Base-by-base conservation (phyloP, 768 basidiomycete genomes). In the Astraeus odoratus region DNA sequence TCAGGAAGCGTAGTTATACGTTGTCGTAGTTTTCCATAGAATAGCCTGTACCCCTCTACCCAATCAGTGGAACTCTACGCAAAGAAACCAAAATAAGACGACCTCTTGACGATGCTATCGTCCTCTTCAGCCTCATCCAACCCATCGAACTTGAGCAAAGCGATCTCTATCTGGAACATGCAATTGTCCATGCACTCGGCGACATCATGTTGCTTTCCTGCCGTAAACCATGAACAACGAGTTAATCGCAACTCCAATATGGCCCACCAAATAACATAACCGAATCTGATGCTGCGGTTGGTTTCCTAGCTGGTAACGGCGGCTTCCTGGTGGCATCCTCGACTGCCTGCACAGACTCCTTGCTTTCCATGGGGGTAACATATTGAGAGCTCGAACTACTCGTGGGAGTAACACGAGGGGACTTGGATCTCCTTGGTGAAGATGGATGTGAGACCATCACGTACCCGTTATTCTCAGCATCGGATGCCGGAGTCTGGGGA, bases 121-220 rank as follows among this genome's bases (percentile, higher is more conserved):
- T 80, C 79, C 30, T 73, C 72, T 50, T 69, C 72, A 18, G 67
- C 61, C 8, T 60, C 70, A 29, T 24, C 51, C 49, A 64, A 29
- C 8, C 52, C 58, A 41, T 78, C 78, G 49, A 92, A 86, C 56
- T 86, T 86, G 30, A 91, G 71, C 38, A 91, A 62, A 1, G 92
- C 93, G 4, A 90, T 86, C 65, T 99, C 96, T 41, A 98, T 92
- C 65, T 98, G 96, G 68, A 96, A 96, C 75, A 99, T 86, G 69
- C 94, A 94, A 57, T 98, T 98, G 65, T 98, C 95, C 86, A 98
- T 91, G 66, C 95, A 97, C 66, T 99, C 96, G 0, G 95, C 85
- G 10, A 98, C 94, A 61, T 99, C 96, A 57, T 99, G 95, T 57
- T 99, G 96, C 55, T 86, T 85, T 5, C 95, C 93, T 91, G 46